Evolutionary conservation across 2,329 filamentous ascomycete genomes (phyloP), one percentile per base, ranked within the genome.

Genomic region (Paraphoma chrysanthemicola): DNA sequence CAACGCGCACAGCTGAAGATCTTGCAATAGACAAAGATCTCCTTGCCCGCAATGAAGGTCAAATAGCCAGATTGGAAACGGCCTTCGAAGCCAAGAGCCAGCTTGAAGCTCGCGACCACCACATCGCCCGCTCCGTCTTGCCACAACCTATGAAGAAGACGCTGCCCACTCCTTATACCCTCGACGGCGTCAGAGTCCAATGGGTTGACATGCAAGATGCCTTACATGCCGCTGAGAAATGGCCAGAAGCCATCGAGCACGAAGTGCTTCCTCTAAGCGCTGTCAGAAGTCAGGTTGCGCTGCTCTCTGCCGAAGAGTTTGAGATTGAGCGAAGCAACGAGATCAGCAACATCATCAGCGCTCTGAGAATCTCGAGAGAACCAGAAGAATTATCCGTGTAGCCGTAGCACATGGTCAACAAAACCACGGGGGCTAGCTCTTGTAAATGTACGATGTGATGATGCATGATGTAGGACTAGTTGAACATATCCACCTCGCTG

Each of bases 191-290:
- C 2, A 56, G 51, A 12, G 63, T 78, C 23, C 56, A 63, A 23
- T 78, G 76, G 76, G 67, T 68, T 6, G 69, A 78, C 44, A 50
- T 75, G 11, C 53, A 63, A 18, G 74, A 78, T 50, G 71, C 69
- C 11, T 54, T 73, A 17, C 72, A 70, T 55, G 68, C 69, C 0
- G 50, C 54, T 1, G 60, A 54, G 0, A 41, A 60, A 6, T 70
- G 69, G 69, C 66, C 68, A 14, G 62, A 59, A 1, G 42, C 47
- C 7, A 68, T 73, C 10, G 55, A 57, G 12, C 69, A 71, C 57
- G 68, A 71, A 29, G 43, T 49, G 0, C 55, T 72, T 2, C 43
- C 54, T 10, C 17, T 70, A 17, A 64, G 68, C 46, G 50, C 29
- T 7, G 36, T 49, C 1, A 57, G 63, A 6, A 54, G 56, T 7